Conservation (phyloP, 345 rosid species). For the Conringia planisiliqua region DNA sequence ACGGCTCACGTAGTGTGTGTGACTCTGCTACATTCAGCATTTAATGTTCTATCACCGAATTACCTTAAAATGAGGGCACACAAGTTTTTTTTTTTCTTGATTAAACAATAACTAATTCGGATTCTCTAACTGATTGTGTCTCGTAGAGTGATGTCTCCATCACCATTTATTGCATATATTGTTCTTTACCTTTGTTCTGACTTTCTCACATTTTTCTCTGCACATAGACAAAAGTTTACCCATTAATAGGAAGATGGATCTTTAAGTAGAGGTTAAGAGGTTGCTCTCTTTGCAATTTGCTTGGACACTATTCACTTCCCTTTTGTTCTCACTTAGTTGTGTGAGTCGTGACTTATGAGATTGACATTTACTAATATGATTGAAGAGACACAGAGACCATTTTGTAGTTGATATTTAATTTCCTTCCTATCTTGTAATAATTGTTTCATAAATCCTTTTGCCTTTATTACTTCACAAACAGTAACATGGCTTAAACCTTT, state of each 20-base stretch:
- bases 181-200: constrained; percentile 30
- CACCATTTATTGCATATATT: constrained; percentile 32
- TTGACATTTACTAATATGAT: constrained; percentile 20
- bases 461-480: constrained; percentile 21
- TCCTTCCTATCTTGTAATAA: constrained; percentile 25
- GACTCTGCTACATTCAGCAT: constrained; percentile 30
- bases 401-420: constrained; percentile 19
- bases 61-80: constrained; percentile 33
- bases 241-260: constrained; percentile 17
- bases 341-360: not conserved
- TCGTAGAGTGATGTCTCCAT: constrained; percentile 14
- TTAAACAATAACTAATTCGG: not conserved
- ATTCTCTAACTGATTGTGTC: constrained; percentile 10
- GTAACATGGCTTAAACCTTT: constrained; percentile 7
- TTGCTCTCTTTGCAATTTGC: constrained; percentile 39
- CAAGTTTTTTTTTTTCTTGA: not conserved
- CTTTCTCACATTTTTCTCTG: constrained; percentile 33
- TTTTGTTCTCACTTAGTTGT: constrained; percentile 20
- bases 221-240: constrained; percentile 7
- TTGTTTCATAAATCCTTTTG: constrained; percentile 15
- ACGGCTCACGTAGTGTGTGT: constrained; percentile 27
- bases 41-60: constrained; percentile 25
- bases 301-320: constrained; percentile 27
- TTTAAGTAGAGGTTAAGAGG: constrained; percentile 13
- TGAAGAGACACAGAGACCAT: not conserved